Base-by-base conservation (phyloP, 768 basidiomycete genomes). In the Pleurotus eryngii region DNA sequence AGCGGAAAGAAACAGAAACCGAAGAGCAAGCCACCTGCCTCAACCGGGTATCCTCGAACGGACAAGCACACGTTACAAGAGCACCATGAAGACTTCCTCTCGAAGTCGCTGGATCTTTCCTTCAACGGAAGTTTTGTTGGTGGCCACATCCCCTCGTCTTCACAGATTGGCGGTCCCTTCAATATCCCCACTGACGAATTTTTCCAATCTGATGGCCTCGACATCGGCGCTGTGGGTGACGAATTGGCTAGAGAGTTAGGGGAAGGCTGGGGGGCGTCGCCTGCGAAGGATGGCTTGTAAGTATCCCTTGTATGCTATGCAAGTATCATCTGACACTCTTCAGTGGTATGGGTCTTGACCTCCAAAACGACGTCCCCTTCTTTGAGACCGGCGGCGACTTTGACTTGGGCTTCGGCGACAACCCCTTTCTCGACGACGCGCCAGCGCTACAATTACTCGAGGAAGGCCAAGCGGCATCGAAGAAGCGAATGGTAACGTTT, bases 241-340 rank as follows among this genome's bases (percentile, higher is more conserved):
- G 90, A 92, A 62, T 72, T 92, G 24, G 88, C 86, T 6, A 78
- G 76, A 59, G 90, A 92, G 63, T 75, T 92, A 2, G 90, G 89
- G 27, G 83, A 84, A 63, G 84, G 77, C 20, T 91, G 90, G 89
- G 82, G 78, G 17, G 65, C 57, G 18, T 74, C 72, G 46, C 70
- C 71, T 6, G 64, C 57, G 5, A 72, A 71, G 43, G 58, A 59
- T 43, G 65, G 59, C 55, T 39, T 62, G 57, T 57, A 60, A 64
- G 61, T 61, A 55, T 64, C 38, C 11, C 11, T 46, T n/a, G 18
- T 38, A 58, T 38, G 46, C 55, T 8, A 7, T 37, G 43, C 40
- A 24, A 58, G 54, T 53, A 51, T 17, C 15, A 48, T 24, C 46
- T 54, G 18, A 45, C n/a, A 18, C 50, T 17, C 8, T 55, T 66